These are phyloP conservation scores for Stephania yunnanensis DNA, from an alignment of 164 flowering plant species.

Conservation along the genomic window DNA sequence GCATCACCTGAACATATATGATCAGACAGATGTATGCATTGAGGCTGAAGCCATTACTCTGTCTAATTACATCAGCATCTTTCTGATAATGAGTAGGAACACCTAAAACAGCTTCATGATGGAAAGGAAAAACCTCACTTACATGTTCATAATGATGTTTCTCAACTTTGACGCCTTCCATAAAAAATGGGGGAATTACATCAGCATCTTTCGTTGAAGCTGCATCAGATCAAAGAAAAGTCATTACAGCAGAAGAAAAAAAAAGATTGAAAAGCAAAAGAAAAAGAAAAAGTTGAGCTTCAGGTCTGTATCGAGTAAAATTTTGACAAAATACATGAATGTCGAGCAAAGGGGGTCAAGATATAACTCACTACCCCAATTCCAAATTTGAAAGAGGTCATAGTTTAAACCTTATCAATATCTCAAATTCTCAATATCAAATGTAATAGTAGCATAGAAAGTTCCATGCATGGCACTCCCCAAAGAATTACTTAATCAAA, in stretches of 20 bases:
- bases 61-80: constrained; percentile 77
- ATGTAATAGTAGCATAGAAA: not conserved
- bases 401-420: not conserved
- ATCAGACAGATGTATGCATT: too few species aligned
- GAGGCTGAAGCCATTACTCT: too few species aligned
- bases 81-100: constrained; percentile 57
- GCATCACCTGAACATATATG: too few species aligned
- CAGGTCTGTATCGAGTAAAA: not conserved
- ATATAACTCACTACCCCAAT: not conserved
- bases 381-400: not conserved
- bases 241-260: not conserved
- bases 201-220: constrained; percentile 26
- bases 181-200: constrained; percentile 38
- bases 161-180: constrained; percentile 17
- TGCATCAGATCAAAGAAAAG: constrained; percentile 7
- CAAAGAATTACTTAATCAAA: not conserved
- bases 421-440: not conserved
- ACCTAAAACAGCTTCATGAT: constrained; percentile 36
- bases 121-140: constrained; percentile 16
- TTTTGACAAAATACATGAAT: too few species aligned
- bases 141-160: constrained; percentile 14
- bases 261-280: not conserved
- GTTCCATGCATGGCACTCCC: not conserved
- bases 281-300: not conserved
- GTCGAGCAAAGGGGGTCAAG: too few species aligned